Conservation (phyloP, 2,329 filamentous ascomycete species). For the Penicillium vulpinum region DNA sequence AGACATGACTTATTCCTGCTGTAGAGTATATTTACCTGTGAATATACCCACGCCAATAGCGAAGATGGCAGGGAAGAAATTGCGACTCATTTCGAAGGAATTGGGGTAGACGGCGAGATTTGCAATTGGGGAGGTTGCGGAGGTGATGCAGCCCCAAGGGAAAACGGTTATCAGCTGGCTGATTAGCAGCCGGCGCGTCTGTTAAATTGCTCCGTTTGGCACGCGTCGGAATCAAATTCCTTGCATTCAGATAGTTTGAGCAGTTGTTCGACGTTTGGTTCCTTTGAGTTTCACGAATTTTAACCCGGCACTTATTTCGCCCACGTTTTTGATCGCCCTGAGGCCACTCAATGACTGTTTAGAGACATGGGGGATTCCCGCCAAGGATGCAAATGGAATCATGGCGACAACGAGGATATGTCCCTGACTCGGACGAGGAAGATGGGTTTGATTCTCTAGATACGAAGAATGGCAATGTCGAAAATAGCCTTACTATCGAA, state of each 20-base stretch:
- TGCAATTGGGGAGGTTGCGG: conserved; percentile 11
- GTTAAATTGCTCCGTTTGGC: conserved; percentile 19
- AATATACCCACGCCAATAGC: conserved; percentile 44
- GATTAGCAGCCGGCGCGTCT: conserved; percentile 27
- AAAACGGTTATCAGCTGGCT: conserved; percentile 22
- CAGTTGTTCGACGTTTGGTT: not conserved
- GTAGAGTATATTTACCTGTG: conserved; percentile 32
- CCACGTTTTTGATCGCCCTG: not conserved
- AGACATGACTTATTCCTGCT: not conserved
- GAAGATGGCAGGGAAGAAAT: conserved; percentile 38
- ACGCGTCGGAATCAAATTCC: conserved; percentile 5
- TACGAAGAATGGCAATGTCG: conserved; percentile 11
- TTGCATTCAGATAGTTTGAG: not conserved
- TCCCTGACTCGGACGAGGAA: conserved; percentile 53
- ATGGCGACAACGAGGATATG: conserved; percentile 54
- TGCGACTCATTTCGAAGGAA: conserved; percentile 36
- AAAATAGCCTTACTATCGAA: conserved; percentile 9
- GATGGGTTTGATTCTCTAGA: conserved; percentile 43
- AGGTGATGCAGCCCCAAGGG: conserved; percentile 13
- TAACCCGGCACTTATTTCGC: not conserved
- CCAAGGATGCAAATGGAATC: conserved; percentile 44
- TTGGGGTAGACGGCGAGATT: not conserved
- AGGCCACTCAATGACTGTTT: conserved; percentile 28
- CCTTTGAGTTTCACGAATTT: not conserved
- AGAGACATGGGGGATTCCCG: conserved; percentile 39